Conservation (phyloP, 1,284 basidiomycete genomes). For the Ganoderma lingzhi region DNA sequence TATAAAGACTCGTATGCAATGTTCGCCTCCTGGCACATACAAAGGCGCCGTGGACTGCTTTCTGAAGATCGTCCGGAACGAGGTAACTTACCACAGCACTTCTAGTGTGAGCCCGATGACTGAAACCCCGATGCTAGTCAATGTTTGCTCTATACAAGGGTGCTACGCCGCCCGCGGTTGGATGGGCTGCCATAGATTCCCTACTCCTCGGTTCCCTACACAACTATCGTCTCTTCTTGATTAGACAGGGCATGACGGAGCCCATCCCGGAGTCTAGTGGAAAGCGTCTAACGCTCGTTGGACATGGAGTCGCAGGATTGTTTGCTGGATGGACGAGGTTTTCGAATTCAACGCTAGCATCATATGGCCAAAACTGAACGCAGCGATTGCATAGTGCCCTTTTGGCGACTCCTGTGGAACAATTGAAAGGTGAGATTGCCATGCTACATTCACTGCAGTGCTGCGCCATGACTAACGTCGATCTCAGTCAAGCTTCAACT, state of each 20-base stretch:
- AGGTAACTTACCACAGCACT: slow-evolving; percentile 50
- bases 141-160: slow-evolving; percentile 71
- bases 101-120: neutral
- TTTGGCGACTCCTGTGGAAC: slow-evolving; percentile 77
- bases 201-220: slow-evolving; percentile 79
- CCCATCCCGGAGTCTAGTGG: slow-evolving; percentile 50
- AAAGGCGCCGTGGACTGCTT: slow-evolving; percentile 74
- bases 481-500: slow-evolving; percentile 77
- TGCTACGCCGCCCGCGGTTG: slow-evolving; percentile 77
- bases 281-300: slow-evolving; percentile 62
- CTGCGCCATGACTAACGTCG: neutral
- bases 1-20: slow-evolving; percentile 78
- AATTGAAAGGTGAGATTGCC: slow-evolving; percentile 63
- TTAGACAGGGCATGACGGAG: slow-evolving; percentile 63
- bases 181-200: slow-evolving; percentile 82
- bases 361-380: neutral
- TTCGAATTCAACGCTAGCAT: neutral
- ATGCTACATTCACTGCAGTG: slow-evolving; percentile 9
- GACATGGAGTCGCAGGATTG: slow-evolving; percentile 75
- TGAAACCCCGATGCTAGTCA: slow-evolving; percentile 26
- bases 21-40: slow-evolving; percentile 76
- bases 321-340: slow-evolving; percentile 81
- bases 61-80: slow-evolving; percentile 66
- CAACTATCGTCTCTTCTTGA: slow-evolving; percentile 74
- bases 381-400: slow-evolving; percentile 52